A percentile compares a stretch with the other conserved stretches of the same genome.
These are phyloP conservation scores for Phalaenopsis aphrodite DNA, from an alignment of 106 monocot species.

Conservation along the genomic window DNA sequence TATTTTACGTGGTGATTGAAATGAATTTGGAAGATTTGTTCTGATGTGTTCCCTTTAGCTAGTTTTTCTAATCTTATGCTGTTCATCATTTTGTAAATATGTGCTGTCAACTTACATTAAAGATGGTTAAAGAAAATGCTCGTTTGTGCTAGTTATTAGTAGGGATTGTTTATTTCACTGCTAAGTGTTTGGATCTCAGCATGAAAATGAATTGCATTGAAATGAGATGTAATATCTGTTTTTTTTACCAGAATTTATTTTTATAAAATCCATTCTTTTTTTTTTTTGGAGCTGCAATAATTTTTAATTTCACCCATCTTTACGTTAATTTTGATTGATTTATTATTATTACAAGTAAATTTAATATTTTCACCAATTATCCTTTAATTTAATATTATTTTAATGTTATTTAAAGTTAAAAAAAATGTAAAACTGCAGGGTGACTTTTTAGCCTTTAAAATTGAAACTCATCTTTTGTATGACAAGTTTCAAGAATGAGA, in stretches of 20 bases:
- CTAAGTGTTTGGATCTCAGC: no score
- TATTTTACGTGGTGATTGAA: not conserved
- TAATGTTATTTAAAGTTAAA: not conserved
- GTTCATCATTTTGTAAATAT: not conserved
- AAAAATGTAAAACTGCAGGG: not conserved
- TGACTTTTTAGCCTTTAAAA: not conserved
- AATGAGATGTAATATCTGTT: not conserved
- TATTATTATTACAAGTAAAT: not conserved
- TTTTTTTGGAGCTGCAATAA: not conserved
- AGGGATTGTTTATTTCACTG: no score
- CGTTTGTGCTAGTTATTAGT: no score
- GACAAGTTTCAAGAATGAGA: not conserved
- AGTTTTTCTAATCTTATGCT: not conserved
- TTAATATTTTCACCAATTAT: not conserved
- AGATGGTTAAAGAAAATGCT: no score
- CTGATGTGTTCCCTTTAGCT: not conserved
- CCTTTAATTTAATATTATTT: not conserved
- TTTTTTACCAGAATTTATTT: not conserved
- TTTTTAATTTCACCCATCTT: not conserved
- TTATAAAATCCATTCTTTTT: not conserved
- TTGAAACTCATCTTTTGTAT: not conserved
- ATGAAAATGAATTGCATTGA: no score
- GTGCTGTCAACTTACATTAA: not conserved
- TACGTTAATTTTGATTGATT: not conserved
- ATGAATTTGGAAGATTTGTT: not conserved